phyloP scores from a whole-genome alignment of 2,329 filamentous ascomycete species.

The Sporothrix sp. region DNA sequence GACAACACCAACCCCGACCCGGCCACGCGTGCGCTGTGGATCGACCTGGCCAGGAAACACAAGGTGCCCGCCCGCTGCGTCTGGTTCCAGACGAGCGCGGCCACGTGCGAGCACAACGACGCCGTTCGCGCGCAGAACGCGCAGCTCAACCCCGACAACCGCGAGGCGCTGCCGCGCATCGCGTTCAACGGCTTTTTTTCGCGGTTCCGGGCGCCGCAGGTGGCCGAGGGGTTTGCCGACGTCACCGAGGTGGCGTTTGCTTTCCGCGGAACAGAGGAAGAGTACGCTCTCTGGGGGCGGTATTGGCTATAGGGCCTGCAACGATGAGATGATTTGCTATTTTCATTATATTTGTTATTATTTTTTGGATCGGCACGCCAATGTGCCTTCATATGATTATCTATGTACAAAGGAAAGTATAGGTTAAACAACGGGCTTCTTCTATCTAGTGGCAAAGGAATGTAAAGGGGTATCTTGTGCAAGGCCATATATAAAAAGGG shows the following conservation, averaged over 20 bases:
- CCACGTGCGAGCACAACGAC: constrained; percentile 77
- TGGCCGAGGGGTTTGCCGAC: constrained; percentile 75
- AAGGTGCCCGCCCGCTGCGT: constrained; percentile 73
- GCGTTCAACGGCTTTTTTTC: constrained; percentile 70
- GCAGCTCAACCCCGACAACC: constrained; percentile 69
- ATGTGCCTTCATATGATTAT: neutral
- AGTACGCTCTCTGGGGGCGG: constrained; percentile 61
- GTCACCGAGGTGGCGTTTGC: constrained; percentile 65
- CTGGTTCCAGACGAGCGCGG: constrained; percentile 64
- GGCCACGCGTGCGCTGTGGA: constrained; percentile 70
- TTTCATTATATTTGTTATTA: constrained; percentile 1
- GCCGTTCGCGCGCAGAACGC: constrained; percentile 62
- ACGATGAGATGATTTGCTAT: too few species aligned
- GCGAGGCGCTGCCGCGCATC: constrained; percentile 61
- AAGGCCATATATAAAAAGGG: constrained; percentile 5
- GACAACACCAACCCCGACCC: constrained; percentile 93
- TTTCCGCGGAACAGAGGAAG: constrained; percentile 60
- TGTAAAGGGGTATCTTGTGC: constrained; percentile 10
- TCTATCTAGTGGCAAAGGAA: constrained; percentile 1
- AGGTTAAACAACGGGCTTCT: neutral
- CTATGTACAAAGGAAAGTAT: constrained; percentile 5
- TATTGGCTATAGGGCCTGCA: constrained; percentile 55
- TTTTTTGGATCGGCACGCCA: neutral
- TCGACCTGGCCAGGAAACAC: constrained; percentile 59
- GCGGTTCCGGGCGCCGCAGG: constrained; percentile 61